Percentiles rank a stretch among this genome's conserved stretches.
Conservation (phyloP, 352 stramenopile species). For the Sclerospora graminicola region DNA sequence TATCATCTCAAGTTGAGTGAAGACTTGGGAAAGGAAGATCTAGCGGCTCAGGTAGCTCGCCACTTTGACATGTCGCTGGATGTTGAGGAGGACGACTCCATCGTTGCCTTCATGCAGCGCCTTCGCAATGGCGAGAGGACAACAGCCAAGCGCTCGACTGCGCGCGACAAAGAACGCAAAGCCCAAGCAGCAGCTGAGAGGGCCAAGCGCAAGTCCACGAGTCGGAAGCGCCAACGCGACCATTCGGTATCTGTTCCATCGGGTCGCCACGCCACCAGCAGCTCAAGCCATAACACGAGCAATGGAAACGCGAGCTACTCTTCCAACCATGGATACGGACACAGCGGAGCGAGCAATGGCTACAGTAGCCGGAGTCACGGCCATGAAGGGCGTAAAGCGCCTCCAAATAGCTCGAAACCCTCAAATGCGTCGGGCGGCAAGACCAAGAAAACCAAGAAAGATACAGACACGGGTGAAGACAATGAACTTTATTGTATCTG, state of each 20-base stretch:
- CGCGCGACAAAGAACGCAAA: slow-evolving; percentile 55
- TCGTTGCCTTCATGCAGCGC: slow-evolving; percentile 77
- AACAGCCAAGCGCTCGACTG: slow-evolving; percentile 32
- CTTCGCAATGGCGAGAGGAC: slow-evolving; percentile 73
- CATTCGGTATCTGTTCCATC: slow-evolving; percentile 21
- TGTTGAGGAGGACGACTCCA: slow-evolving; percentile 81
- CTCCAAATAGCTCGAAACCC: slow-evolving; percentile 15
- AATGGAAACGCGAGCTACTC: slow-evolving; percentile 8
- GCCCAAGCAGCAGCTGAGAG: slow-evolving; percentile 26
- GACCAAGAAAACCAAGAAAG: slow-evolving; percentile 54
- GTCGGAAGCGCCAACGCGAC: slow-evolving; percentile 63
- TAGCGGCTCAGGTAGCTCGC: slow-evolving; percentile 66
- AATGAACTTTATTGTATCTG: slow-evolving; percentile 86
- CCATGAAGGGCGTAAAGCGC: slow-evolving; percentile 21
- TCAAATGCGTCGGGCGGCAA: slow-evolving; percentile 19
- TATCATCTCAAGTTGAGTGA: slow-evolving; percentile 64
- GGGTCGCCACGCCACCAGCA: slow-evolving; percentile 13
- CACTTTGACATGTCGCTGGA: slow-evolving; percentile 75
- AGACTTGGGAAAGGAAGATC: slow-evolving; percentile 49
- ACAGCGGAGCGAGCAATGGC: slow-evolving; percentile 7
- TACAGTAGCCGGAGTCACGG: slow-evolving; percentile 10
- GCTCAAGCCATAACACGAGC: slow-evolving; percentile 13
- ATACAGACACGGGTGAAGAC: slow-evolving; percentile 60
- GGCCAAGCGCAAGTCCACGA: slow-evolving; percentile 67
- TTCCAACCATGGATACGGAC: slow-evolving; percentile 9